These are phyloP conservation scores for Grosmannia huntii DNA, from an alignment of 2,329 filamentous ascomycete genomes.

Conservation along the genomic window DNA sequence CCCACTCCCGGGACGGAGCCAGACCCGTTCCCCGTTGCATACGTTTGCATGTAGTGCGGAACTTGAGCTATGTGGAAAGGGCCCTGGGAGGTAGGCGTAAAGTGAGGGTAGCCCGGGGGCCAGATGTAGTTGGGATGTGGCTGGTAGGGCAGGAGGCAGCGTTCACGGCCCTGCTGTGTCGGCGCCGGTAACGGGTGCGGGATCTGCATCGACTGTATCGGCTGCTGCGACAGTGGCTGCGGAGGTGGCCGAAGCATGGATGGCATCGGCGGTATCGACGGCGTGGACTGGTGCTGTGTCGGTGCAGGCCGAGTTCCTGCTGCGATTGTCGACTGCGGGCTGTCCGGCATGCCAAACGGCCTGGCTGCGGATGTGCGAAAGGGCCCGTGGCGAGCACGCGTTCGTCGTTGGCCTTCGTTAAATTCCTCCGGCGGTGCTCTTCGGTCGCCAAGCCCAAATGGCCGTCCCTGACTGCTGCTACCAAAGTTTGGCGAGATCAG, in stretches of 20 bases:
- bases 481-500: background rate
- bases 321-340: background rate
- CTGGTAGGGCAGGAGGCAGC: background rate
- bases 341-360: background rate
- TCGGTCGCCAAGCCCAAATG: slow-evolving; percentile 12
- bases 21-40: background rate
- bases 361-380: slow-evolving; percentile 1
- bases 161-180: background rate
- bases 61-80: background rate
- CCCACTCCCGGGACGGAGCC: background rate
- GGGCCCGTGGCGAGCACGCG: slow-evolving; percentile 14
- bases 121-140: background rate
- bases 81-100: too few species aligned
- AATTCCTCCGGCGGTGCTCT: slow-evolving; percentile 14
- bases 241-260: background rate
- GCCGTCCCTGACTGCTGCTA: slow-evolving; percentile 2
- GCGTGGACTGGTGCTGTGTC: background rate
- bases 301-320: background rate
- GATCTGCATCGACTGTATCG: background rate
- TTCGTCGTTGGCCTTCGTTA: slow-evolving; percentile 14
- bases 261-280: background rate
- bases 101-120: background rate
- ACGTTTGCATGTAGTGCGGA: background rate
- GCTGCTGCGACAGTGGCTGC: background rate
- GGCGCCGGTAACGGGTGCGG: background rate